Evolutionary conservation across 2,329 filamentous ascomycete species (phyloP).

Genomic region (Neofusicoccum umdonicola): DNA sequence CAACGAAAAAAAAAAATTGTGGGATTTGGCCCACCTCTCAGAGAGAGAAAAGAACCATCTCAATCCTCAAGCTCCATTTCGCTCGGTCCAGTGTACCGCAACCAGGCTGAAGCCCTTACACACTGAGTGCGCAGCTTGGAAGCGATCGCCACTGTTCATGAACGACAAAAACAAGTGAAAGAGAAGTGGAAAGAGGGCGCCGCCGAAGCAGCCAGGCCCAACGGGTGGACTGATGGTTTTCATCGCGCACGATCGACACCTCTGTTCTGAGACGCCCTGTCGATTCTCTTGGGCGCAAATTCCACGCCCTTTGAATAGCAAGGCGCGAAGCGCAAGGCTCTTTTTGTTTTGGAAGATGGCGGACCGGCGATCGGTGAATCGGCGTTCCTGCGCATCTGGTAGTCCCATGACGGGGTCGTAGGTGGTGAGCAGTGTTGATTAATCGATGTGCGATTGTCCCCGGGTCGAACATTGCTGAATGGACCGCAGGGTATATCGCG

Average conservation of each 20-base stretch:
- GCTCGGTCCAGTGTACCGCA: no score
- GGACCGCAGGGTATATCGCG: not conserved
- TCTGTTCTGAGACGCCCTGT: no score
- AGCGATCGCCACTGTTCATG: no score
- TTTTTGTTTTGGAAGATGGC: not conserved
- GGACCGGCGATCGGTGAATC: not conserved
- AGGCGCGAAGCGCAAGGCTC: constrained; percentile 7
- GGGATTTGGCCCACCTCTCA: constrained; percentile 5
- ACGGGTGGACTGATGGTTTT: no score
- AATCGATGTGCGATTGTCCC: not conserved
- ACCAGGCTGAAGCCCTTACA: no score
- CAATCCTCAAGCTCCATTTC: no score
- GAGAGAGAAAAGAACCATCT: no score
- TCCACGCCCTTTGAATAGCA: not conserved
- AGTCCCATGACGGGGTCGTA: not conserved
- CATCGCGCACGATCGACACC: no score
- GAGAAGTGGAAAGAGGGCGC: no score
- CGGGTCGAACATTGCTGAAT: not conserved
- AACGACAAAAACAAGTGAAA: no score
- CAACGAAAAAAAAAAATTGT: constrained; percentile 8
- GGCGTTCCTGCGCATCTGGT: not conserved
- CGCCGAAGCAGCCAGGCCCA: no score
- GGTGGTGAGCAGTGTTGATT: not conserved
- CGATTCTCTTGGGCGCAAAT: not conserved
- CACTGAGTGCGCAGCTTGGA: no score